Conservation (phyloP, 2,329 filamentous ascomycete species). For the Phaeosphaeria sp. region DNA sequence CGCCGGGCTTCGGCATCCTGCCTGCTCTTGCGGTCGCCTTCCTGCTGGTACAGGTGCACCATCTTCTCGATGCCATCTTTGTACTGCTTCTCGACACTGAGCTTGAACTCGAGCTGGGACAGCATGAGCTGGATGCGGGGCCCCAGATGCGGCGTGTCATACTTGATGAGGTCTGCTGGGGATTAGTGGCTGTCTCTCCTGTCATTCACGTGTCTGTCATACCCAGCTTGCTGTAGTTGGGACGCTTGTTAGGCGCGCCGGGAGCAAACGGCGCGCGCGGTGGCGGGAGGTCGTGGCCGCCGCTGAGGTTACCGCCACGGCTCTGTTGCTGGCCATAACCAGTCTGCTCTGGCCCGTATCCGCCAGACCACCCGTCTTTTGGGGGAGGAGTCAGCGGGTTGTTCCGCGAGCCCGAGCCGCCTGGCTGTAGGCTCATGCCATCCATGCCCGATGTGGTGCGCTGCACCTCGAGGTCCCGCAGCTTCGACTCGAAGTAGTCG, state of each 20-base stretch:
- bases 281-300: conserved; percentile 77
- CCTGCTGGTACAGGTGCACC: conserved; percentile 96
- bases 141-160: conserved; percentile 92
- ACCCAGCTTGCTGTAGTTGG: conserved; percentile 97
- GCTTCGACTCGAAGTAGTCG: conserved; percentile 91
- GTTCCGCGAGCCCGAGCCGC: conserved; percentile 47
- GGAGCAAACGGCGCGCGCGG: conserved; percentile 80
- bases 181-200: conserved; percentile 25
- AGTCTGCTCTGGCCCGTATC: conserved; percentile 62
- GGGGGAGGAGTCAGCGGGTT: conserved; percentile 67
- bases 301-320: conserved; percentile 66
- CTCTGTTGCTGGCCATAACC: conserved; percentile 65
- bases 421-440: conserved; percentile 68
- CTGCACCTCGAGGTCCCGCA: conserved; percentile 86
- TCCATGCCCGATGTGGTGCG: conserved; percentile 73
- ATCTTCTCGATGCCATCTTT: conserved; percentile 99
- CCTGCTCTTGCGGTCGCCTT: conserved; percentile 94
- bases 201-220: conserved; percentile 38
- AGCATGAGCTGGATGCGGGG: conserved; percentile 99
- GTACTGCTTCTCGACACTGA: conserved; percentile 98
- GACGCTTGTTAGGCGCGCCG: conserved; percentile 69
- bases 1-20: conserved; percentile 87
- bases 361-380: conserved; percentile 67
- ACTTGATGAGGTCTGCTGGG: conserved; percentile 89
- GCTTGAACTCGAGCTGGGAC: conserved; percentile 97